Evolutionary conservation across 192 early-diverging fungal genomes (phyloP), one percentile per base, ranked within the genome.

Genomic region (Allomyces macrogynus): DNA sequence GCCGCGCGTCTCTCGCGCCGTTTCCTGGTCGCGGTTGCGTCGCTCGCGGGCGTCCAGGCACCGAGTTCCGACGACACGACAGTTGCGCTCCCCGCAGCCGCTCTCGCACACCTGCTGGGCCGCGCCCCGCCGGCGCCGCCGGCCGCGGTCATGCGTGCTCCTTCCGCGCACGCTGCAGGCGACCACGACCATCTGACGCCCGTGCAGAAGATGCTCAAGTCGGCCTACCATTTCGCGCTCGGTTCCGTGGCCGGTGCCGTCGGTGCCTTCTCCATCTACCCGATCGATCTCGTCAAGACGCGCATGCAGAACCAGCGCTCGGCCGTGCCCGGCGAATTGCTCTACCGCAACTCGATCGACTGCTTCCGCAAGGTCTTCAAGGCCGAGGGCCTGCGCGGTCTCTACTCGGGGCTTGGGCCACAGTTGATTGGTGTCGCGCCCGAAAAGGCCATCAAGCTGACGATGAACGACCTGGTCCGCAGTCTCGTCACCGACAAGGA

Each of bases 291-390:
- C 64, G 92, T 95, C 70, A 98, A 98, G 76, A 98, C 95, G 5
- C 84, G 95, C 65, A 95, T 98, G 92, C 95, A 98, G 72, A 98
- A 95, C 74, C 95, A 98, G 75, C 80, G 92, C 57, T 84, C 85
- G 43, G 84, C 85, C 32, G 86, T 93, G 24, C 91, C 93, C 24
- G 92, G 91, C 24, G 88, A 93, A 70, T 71, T 89, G 67, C 68
- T 92, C 66, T 98, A 98, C 81, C 92, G 89, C 75, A 98, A 95
- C 80, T 87, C 86, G 74, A 73, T 87, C 62, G 92, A 98, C 73
- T 98, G 95, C 72, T 98, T 98, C 80, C 80, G 83, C 71, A 93
- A 95, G 69, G 92, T 98, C 23, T 67, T 95, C 60, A 85, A 81
- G 72, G 91, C 91, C 69, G 95, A 95, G 75, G 95, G 95, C 61